A percentile compares a stretch with the other conserved stretches of the same genome.
Conservation (phyloP, 225 moss, liverwort and hornwort genomes). For the Lunularia cruciata region DNA sequence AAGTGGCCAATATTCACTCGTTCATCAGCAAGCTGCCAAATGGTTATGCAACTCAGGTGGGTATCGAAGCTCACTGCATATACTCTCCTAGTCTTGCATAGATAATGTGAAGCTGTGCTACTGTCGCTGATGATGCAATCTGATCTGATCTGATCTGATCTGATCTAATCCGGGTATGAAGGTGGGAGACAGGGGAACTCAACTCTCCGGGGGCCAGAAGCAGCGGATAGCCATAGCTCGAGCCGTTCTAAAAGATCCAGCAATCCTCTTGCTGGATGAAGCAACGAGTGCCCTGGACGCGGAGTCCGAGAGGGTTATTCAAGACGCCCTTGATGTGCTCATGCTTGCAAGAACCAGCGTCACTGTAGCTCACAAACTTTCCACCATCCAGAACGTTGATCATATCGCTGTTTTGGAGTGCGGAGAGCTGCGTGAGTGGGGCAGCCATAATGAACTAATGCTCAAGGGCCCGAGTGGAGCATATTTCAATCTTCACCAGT, state of each 20-base stretch:
- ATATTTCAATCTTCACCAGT: neutral
- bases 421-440: slow-evolving; percentile 67
- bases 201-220: slow-evolving; percentile 69
- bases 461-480: neutral
- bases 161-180: neutral
- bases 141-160: neutral
- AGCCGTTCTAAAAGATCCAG: slow-evolving; percentile 73
- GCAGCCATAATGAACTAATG: slow-evolving; percentile 53
- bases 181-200: slow-evolving; percentile 73
- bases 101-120: neutral
- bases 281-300: slow-evolving; percentile 79
- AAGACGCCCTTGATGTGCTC: slow-evolving; percentile 58
- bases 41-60: slow-evolving; percentile 58
- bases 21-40: slow-evolving; percentile 55
- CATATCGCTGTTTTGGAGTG: slow-evolving; percentile 66
- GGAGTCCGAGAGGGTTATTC: slow-evolving; percentile 59
- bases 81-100: neutral
- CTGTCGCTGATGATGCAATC: neutral
- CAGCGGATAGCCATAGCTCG: slow-evolving; percentile 80
- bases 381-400: slow-evolving; percentile 66
- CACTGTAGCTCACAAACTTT: slow-evolving; percentile 66
- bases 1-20: slow-evolving; percentile 45
- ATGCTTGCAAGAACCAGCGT: slow-evolving; percentile 66
- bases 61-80: neutral
- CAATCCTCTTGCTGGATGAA: slow-evolving; percentile 69